Base-by-base conservation (phyloP, 208 protist genomes). In the Lotmaria passim region DNA sequence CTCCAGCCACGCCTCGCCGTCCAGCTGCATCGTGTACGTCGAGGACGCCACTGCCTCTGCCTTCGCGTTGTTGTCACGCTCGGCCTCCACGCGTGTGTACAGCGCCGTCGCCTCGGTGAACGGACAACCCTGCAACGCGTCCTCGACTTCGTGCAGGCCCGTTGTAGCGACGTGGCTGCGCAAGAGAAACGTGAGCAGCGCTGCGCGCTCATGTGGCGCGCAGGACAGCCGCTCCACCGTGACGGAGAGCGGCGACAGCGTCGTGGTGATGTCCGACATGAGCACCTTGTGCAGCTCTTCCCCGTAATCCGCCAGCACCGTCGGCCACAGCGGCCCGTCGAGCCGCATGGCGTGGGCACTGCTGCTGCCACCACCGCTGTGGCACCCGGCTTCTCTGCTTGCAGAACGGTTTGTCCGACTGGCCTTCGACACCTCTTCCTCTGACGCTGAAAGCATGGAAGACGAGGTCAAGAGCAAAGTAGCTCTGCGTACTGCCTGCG, bases 1-100 rank as follows among this genome's bases (percentile, higher is more conserved):
- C 52, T 73, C 48, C 38, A 34, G n/a, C 65, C 65, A 73, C 30
- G 33, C 60, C 15, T 60, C 55, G 21, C 65, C 73, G 15, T 53
- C 51, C 11, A 72, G 44, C 31, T 57, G 24, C 26, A 62, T 31
- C 7, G 46, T 52, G 53, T 56, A 63, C 23, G 26, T 47, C 4
- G 44, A 21, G 8, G 47, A 46, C 19, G 31, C 17, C 0, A 44
- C n/a, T 0, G 33, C 17, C n/a, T 48, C 36, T 7, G 8, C 23
- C n/a, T 24, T 30, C 15, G 31, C 46, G 7, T 38, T 14, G 11
- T 33, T 23, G 33, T 67, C 43, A 19, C 33, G 34, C 2, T 24
- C 26, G 14, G 24, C 12, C 28, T 19, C 14, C 8, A 64, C 6
- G 21, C 57, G 55, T n/a, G 12, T 39, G 48, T 52, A 61, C 11